Conservation (phyloP, 2,329 filamentous ascomycete species). For the Alternaria brassicae region DNA sequence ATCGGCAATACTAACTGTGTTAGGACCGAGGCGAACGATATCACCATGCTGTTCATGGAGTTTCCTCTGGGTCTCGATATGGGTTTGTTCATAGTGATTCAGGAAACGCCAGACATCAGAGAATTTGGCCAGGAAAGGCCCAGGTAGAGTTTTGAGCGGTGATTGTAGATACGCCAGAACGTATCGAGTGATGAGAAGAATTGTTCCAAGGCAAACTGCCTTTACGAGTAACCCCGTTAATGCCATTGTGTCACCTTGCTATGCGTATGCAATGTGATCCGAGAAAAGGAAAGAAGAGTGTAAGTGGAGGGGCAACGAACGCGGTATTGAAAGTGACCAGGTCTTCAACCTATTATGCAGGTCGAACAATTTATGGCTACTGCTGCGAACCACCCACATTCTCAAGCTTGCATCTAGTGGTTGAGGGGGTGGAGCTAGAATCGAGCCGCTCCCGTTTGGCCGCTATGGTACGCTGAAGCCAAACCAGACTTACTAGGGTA, state of each 20-base stretch:
- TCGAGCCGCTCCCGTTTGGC: not conserved
- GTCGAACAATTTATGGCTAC: not conserved
- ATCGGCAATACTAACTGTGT: conserved; percentile 41
- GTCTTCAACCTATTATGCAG: not conserved
- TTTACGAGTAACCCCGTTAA: conserved; percentile 23
- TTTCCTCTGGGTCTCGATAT: conserved; percentile 39
- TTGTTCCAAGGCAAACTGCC: conserved; percentile 17
- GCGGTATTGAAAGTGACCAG: not conserved
- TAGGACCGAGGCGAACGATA: conserved; percentile 40
- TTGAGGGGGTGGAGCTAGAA: not conserved
- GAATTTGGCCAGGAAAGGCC: conserved; percentile 45
- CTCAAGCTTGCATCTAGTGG: not conserved
- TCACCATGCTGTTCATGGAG: conserved; percentile 42
- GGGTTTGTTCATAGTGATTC: conserved; percentile 38
- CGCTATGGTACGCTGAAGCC: not conserved
- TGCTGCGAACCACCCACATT: not conserved
- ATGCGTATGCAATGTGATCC: conserved; percentile 1
- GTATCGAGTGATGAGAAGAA: conserved; percentile 28
- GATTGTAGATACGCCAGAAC: conserved; percentile 36
- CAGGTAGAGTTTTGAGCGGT: conserved; percentile 42
- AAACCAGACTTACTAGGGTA: not conserved
- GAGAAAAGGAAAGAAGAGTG: not conserved
- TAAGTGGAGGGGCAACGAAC: not conserved
- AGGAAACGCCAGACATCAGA: conserved; percentile 42
- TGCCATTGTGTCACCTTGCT: conserved; percentile 20